phyloP scores from a whole-genome alignment of 1,139 yeast genomes.

The Protomyces macrosporus region DNA sequence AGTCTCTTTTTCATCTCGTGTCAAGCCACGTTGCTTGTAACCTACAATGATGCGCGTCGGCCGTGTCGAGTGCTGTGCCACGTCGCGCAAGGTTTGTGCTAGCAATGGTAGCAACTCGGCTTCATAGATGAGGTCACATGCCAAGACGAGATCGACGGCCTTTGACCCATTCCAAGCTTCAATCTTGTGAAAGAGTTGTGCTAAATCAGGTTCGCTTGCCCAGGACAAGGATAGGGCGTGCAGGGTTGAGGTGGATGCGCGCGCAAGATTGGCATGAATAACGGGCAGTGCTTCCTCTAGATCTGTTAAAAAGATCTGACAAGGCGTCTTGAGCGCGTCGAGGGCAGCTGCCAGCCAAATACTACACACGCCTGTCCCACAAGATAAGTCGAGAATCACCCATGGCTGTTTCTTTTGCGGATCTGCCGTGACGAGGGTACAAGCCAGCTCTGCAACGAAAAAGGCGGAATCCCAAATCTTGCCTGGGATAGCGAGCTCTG shows the following conservation, averaged over 20 bases:
- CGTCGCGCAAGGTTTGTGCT: constrained; percentile 20
- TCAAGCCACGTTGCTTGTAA: constrained; percentile 31
- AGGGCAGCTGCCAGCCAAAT: constrained; percentile 21
- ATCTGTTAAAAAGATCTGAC: constrained; percentile 26
- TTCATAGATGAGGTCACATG: constrained; percentile 32
- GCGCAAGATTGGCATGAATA: constrained; percentile 22
- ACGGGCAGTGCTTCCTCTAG: constrained; percentile 29
- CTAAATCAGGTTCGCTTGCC: neutral
- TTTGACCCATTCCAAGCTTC: neutral
- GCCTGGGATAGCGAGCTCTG: constrained; percentile 30
- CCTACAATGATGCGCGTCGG: constrained; percentile 29
- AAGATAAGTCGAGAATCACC: constrained; percentile 29
- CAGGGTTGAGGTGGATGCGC: neutral
- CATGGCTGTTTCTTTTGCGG: neutral
- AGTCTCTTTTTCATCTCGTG: constrained; percentile 24
- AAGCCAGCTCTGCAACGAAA: constrained; percentile 26
- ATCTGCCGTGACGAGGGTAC: neutral
- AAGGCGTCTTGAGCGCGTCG: neutral
- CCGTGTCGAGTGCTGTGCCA: constrained; percentile 3
- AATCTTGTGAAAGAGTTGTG: constrained; percentile 1
- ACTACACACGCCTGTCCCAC: constrained; percentile 32
- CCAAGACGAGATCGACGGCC: constrained; percentile 28
- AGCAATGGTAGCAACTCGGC: constrained; percentile 27
- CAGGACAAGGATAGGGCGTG: neutral
- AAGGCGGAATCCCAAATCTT: constrained; percentile 33